phyloP scores from a whole-genome alignment of 31 red algal species.

The Odonthalia washingtoniensis region DNA sequence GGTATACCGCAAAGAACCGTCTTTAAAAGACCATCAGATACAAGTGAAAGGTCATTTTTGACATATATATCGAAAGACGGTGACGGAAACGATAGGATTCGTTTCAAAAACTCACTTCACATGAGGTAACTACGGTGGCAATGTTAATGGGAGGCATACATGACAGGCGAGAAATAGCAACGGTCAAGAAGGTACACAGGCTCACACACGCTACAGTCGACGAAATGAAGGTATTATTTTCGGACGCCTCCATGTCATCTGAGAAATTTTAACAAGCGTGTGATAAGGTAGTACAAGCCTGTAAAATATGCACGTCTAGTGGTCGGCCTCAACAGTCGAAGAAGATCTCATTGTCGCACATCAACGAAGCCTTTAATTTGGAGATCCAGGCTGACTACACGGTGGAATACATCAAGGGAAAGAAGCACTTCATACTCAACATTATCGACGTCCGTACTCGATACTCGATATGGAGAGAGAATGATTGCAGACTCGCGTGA shows the following conservation, averaged over 20 bases:
- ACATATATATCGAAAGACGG: conserved; percentile 14
- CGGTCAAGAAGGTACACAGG: conserved; percentile 28
- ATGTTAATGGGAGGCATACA: not conserved
- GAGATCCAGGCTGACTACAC: conserved; percentile 20
- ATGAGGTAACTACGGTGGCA: not conserved
- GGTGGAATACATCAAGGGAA: not conserved
- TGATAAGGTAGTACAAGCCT: not conserved
- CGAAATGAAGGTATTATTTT: not conserved
- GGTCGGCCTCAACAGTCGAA: conserved; percentile 18
- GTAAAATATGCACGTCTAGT: conserved; percentile 24
- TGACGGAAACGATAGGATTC: not conserved
- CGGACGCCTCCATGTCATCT: not conserved
- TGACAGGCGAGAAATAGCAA: not conserved
- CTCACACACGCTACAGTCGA: conserved; percentile 16
- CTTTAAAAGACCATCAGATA: conserved; percentile 23
- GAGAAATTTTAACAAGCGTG: not conserved
- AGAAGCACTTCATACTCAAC: conserved; percentile 19
- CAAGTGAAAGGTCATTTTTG: not conserved
- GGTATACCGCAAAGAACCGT: not conserved
- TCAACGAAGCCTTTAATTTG: conserved; percentile 20
- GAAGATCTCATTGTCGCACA: conserved; percentile 9
- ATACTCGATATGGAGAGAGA: conserved; percentile 21
- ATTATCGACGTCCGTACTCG: conserved; percentile 21
- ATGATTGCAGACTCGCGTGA: not conserved
- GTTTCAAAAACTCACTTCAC: conserved; percentile 1